phyloP scores from a whole-genome alignment of 345 rosid genomes.

The Mallotus nudiflorus region DNA sequence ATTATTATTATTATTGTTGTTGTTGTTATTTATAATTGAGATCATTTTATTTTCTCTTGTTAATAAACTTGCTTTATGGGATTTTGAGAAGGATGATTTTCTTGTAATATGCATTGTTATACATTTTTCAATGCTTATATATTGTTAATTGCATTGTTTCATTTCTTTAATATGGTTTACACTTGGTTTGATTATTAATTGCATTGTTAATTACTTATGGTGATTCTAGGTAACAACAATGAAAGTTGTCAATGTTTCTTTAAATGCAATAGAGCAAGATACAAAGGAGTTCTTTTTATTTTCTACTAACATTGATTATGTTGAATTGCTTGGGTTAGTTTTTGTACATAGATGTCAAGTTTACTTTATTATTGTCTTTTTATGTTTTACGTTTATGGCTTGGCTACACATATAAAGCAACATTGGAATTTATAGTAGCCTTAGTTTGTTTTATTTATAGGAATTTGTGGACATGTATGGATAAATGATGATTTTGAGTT shows the following conservation, averaged over 20 bases:
- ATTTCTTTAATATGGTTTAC: neutral
- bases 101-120: neutral
- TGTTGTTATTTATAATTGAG: no score
- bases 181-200: no score
- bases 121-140: neutral
- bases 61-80: neutral
- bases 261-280: constrained; percentile 64
- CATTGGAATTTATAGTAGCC: neutral
- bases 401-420: neutral
- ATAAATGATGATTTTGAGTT: no score
- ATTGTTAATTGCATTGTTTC: neutral
- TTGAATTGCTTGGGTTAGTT: constrained; percentile 57
- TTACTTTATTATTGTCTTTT: constrained; percentile 3
- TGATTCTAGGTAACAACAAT: constrained; percentile 54
- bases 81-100: neutral
- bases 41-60: neutral
- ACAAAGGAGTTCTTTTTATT: constrained; percentile 88
- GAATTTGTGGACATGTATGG: no score
- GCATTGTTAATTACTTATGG: neutral
- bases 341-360: neutral
- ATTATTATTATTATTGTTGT: neutral
- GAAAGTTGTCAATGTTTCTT: constrained; percentile 71
- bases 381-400: neutral
- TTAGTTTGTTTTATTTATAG: no score
- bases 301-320: constrained; percentile 70